Conservation (phyloP, 805 yeast species). For the Blastobotrys attinorum region DNA sequence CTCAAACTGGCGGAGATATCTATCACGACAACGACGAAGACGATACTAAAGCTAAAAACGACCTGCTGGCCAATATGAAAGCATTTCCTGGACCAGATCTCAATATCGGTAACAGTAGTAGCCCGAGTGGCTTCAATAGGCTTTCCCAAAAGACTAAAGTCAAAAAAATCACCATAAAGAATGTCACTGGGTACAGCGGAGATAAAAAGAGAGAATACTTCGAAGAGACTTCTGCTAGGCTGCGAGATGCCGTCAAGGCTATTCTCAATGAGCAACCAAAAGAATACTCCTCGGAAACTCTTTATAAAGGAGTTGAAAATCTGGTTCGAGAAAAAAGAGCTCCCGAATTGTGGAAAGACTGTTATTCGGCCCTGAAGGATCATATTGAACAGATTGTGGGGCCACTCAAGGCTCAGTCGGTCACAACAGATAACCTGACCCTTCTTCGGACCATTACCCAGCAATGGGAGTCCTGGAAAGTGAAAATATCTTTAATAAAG, state of each 20-base stretch:
- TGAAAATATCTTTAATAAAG: slow-evolving; percentile 16
- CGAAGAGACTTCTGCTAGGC: slow-evolving; percentile 10
- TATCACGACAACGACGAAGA: too few species aligned
- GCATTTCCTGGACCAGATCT: slow-evolving; percentile 6
- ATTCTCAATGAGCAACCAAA: slow-evolving; percentile 10
- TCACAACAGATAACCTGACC: too few species aligned
- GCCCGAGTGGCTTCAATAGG: not conserved
- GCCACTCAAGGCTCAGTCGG: not conserved
- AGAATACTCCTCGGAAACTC: slow-evolving; percentile 21
- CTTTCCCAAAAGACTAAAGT: slow-evolving; percentile 1
- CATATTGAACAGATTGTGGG: slow-evolving; percentile 5
- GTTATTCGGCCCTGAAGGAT: slow-evolving; percentile 10
- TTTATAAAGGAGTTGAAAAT: slow-evolving; percentile 26
- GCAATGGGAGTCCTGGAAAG: slow-evolving; percentile 16
- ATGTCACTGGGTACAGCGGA: not conserved
- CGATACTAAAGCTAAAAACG: too few species aligned
- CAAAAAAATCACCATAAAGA: not conserved
- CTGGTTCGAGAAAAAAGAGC: slow-evolving; percentile 23
- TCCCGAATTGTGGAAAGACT: slow-evolving; percentile 17
- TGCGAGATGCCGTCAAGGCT: slow-evolving; percentile 12
- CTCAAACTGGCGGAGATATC: too few species aligned
- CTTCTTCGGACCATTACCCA: too few species aligned
- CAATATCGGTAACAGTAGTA: not conserved
- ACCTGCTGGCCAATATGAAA: not conserved
- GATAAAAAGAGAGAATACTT: slow-evolving; percentile 9